Evolutionary conservation across 1,139 yeast species (phyloP).

Genomic region (Meyerozyma smithsonii): DNA sequence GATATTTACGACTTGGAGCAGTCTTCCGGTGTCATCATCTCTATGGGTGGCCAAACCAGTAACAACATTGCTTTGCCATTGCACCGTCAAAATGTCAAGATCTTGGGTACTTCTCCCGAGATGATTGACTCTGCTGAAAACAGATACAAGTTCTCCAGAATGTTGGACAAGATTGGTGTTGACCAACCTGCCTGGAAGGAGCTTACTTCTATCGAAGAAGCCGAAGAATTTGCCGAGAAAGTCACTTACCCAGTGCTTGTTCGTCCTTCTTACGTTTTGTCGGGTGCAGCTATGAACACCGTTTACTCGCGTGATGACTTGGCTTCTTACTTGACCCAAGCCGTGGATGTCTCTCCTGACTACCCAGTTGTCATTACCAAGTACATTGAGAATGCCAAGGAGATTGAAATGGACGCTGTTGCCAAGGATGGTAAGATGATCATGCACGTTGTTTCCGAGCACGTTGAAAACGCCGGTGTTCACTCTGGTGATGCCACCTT

Average conservation of each 20-base stretch:
- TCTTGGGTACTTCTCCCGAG: slow-evolving; percentile 95
- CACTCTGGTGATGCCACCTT: slow-evolving; percentile 99
- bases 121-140: slow-evolving; percentile 99
- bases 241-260: slow-evolving; percentile 95
- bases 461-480: slow-evolving; percentile 98
- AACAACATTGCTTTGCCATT: slow-evolving; percentile 92
- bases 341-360: slow-evolving; percentile 96
- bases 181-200: slow-evolving; percentile 99
- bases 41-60: slow-evolving; percentile 99
- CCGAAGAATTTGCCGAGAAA: slow-evolving; percentile 85
- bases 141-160: slow-evolving; percentile 95
- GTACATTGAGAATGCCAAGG: slow-evolving; percentile 95
- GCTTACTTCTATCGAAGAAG: slow-evolving; percentile 88
- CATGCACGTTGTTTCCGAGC: slow-evolving; percentile 98
- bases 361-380: slow-evolving; percentile 97
- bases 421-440: slow-evolving; percentile 92
- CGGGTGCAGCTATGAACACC: slow-evolving; percentile 99
- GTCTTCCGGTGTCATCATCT: slow-evolving; percentile 87
- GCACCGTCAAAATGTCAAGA: slow-evolving; percentile 93
- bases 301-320: slow-evolving; percentile 88
- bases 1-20: slow-evolving; percentile 94
- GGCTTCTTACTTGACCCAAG: slow-evolving; percentile 84
- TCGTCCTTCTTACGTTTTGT: slow-evolving; percentile 94
- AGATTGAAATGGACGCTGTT: slow-evolving; percentile 98
- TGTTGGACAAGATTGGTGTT: slow-evolving; percentile 94